Evolutionary conservation across 352 stramenopile species (phyloP), one percentile per base, ranked within the genome.

Genomic region (Pythium brassicae): DNA sequence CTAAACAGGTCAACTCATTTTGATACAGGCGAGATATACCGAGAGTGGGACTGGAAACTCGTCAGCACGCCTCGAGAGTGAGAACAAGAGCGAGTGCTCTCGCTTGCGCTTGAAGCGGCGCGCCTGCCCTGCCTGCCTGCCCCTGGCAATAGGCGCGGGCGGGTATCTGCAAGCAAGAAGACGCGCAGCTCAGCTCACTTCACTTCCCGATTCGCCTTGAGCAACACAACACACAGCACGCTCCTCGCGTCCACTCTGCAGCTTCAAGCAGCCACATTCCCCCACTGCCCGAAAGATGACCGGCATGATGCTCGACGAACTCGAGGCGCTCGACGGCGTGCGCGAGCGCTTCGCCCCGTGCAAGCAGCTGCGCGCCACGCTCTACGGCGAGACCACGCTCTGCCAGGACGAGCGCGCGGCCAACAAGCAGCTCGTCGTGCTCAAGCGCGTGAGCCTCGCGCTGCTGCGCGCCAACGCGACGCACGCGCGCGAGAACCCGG

Each of bases 381-480:
- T 85, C 32, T 85, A 82, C 55, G 75, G 75, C 49, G 71, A 86
- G 56, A 82, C 69, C n/a, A 58, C 67, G 26, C 63, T 88, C 11
- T 83, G 71, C 56, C 68, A 65, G 20, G 75, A 84, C 46, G 50
- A 66, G 22, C 44, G 43, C 35, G 14, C 35, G 12, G 59, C 54
- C 5, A 37, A 49, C 34, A 55, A 72, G 42, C 66, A 76, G 63
- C 62, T 77, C 29, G 71, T 83, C 15, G 77, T 85, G 52, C 68
- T 87, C 62, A 87, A 87, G 60, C 74, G 72, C 26, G 62, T 81
- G 2, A 75, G 55, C 29, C 68, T 87, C 37, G 49, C 56, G 0
- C 55, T 67, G 4, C 55, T 87, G 32, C 63, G 72, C 12, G 64
- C 74, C n/a, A 73, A 81, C 59, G 58, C 53, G 42, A 48, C 58